Evolutionary conservation across 2,329 filamentous ascomycete species (phyloP).

Genomic region (Diaporthe aspalathi): DNA sequence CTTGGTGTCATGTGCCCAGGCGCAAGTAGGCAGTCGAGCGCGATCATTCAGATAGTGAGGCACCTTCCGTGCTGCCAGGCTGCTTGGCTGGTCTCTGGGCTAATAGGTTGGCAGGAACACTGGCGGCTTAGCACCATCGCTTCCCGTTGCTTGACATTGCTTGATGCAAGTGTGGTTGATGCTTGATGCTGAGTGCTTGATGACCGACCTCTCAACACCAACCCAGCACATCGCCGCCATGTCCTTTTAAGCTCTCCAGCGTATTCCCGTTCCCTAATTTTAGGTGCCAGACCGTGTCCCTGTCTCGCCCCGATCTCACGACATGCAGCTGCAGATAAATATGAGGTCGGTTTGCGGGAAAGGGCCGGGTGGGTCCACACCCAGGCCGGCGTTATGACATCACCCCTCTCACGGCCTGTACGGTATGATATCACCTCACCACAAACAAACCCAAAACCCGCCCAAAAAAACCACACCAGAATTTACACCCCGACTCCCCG

Average conservation of each 20-base stretch:
- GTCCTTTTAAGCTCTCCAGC: background rate
- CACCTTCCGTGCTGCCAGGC: no score
- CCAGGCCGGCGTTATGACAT: constrained; percentile 9
- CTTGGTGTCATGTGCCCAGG: background rate
- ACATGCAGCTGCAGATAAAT: background rate
- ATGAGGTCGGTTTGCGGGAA: constrained; percentile 15
- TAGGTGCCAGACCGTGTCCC: no score
- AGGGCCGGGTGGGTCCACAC: constrained; percentile 3
- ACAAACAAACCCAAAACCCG: constrained; percentile 20
- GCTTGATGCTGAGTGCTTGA: no score
- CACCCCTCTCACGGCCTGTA: constrained; percentile 9
- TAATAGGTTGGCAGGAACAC: background rate
- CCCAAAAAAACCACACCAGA: background rate
- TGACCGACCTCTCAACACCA: no score
- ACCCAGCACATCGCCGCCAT: background rate
- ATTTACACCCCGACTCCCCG: background rate
- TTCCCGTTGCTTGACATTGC: background rate
- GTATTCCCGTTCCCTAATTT: no score
- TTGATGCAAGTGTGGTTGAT: background rate
- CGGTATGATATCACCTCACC: constrained; percentile 29
- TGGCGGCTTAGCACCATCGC: constrained; percentile 7
- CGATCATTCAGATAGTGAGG: background rate
- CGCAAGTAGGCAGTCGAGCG: background rate
- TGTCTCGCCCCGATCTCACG: constrained; percentile 6
- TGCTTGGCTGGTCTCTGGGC: background rate